Conservation (phyloP, 2,329 filamentous ascomycete genomes). For the Bisporella sp. region DNA sequence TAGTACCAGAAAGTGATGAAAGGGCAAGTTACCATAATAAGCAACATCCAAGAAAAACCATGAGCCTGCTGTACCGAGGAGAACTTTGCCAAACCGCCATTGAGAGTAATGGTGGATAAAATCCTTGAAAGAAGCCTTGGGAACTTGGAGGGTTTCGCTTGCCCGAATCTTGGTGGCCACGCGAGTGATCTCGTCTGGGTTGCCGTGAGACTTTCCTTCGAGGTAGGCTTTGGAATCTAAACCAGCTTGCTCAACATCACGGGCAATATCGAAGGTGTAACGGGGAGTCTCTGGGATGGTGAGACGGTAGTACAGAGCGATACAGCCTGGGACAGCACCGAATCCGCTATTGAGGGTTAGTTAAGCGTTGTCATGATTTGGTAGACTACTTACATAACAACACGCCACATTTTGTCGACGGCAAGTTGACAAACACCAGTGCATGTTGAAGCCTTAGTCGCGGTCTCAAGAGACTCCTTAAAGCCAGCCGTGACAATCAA, state of each 20-base stretch:
- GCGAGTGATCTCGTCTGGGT: slow-evolving; percentile 61
- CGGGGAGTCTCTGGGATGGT: slow-evolving; percentile 85
- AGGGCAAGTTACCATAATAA: slow-evolving; percentile 24
- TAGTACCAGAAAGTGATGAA: slow-evolving; percentile 38
- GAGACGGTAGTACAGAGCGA: slow-evolving; percentile 76
- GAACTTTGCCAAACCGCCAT: slow-evolving; percentile 64
- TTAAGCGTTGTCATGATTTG: not conserved
- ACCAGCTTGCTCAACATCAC: slow-evolving; percentile 66
- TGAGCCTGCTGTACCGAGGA: slow-evolving; percentile 73
- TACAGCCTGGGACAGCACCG: slow-evolving; percentile 70
- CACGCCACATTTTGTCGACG: slow-evolving; percentile 84
- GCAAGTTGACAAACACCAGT: slow-evolving; percentile 55
- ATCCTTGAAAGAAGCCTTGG: slow-evolving; percentile 66
- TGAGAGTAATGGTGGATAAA: slow-evolving; percentile 65
- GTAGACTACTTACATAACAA: slow-evolving; percentile 45
- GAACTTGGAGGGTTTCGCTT: slow-evolving; percentile 39
- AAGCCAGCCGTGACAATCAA: slow-evolving; percentile 68
- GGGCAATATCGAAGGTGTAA: slow-evolving; percentile 78
- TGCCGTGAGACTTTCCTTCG: slow-evolving; percentile 51
- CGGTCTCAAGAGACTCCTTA: slow-evolving; percentile 52
- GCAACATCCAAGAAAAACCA: slow-evolving; percentile 70
- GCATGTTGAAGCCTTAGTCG: slow-evolving; percentile 48
- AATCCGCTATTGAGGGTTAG: slow-evolving; percentile 33
- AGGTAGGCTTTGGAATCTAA: slow-evolving; percentile 71
- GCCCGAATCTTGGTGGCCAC: slow-evolving; percentile 45